Percentiles rank a stretch among this genome's conserved stretches.
These are phyloP conservation scores for Ceratocystis alfenasii DNA, from an alignment of 2,329 filamentous ascomycete species.

Conservation along the genomic window DNA sequence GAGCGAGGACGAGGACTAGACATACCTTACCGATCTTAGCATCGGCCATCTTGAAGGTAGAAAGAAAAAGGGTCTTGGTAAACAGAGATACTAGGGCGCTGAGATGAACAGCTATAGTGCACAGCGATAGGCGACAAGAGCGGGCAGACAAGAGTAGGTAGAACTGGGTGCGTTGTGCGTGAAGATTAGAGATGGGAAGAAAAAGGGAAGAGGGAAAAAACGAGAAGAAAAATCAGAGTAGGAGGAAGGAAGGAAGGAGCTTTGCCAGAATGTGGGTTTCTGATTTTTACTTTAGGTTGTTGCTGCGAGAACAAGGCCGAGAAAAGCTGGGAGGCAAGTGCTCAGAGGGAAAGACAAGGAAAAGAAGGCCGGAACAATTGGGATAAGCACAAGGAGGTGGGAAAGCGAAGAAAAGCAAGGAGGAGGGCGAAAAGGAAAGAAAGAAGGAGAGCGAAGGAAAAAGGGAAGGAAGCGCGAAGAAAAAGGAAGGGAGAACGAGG, in stretches of 20 bases:
- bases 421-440: background rate
- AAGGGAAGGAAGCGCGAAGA: background rate
- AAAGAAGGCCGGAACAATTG: too few relatives aligned
- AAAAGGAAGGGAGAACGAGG: background rate
- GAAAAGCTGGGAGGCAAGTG: background rate
- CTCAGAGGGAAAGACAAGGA: background rate
- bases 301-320: constrained; percentile 5
- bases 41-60: constrained; percentile 16
- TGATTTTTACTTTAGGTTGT: constrained; percentile 11
- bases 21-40: constrained; percentile 21
- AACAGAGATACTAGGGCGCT: constrained; percentile 1
- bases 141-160: background rate
- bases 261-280: constrained; percentile 13
- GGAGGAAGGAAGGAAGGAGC: constrained; percentile 6
- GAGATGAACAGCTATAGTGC: background rate
- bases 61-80: background rate
- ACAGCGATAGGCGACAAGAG: background rate
- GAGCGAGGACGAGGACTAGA: background rate
- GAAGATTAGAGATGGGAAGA: background rate
- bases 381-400: background rate
- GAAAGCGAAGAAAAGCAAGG: background rate
- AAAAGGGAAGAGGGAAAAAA: constrained; percentile 2
- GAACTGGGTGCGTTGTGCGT: background rate
- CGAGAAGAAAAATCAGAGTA: background rate
- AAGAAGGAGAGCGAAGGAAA: background rate